Percentiles rank a stretch among this genome's conserved stretches.
Evolutionary conservation across 2,329 filamentous ascomycete species (phyloP).

Genomic region (Bipolaris oryzae): DNA sequence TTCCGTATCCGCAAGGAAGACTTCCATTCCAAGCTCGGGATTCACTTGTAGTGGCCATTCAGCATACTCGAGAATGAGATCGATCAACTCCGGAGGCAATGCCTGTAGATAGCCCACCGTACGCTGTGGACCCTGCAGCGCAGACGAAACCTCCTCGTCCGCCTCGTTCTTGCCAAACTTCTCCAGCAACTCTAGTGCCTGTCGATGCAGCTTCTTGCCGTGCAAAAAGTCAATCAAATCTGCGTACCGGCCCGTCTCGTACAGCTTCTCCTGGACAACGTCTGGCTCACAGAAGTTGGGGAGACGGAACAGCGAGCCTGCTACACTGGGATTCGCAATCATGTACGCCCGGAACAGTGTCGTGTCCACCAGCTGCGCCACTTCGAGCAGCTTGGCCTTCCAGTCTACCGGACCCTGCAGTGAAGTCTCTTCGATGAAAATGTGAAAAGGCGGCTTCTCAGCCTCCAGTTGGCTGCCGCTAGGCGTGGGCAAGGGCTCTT

Average conservation of each 20-base stretch:
- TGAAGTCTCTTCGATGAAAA: conserved; percentile 47
- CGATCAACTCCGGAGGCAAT: conserved; percentile 83
- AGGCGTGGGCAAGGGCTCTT: conserved; percentile 60
- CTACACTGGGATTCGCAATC: conserved; percentile 84
- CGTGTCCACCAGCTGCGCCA: conserved; percentile 87
- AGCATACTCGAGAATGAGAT: conserved; percentile 88
- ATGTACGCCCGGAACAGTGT: conserved; percentile 94
- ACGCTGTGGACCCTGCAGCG: conserved; percentile 78
- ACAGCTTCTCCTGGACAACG: conserved; percentile 90
- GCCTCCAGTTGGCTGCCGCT: conserved; percentile 47
- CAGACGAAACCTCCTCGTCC: conserved; percentile 54
- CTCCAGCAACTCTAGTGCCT: conserved; percentile 80
- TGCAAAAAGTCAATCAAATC: conserved; percentile 98
- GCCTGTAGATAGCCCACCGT: conserved; percentile 91
- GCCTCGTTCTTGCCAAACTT: conserved; percentile 72
- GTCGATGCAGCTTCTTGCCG: conserved; percentile 88
- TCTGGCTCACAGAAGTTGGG: conserved; percentile 97
- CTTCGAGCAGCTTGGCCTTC: conserved; percentile 72
- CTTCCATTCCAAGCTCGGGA: conserved; percentile 81
- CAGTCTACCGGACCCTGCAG: conserved; percentile 59
- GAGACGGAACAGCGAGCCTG: conserved; percentile 89
- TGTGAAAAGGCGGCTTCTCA: conserved; percentile 52
- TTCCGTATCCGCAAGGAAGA: conserved; percentile 91
- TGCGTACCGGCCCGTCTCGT: conserved; percentile 86
- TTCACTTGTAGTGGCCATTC: conserved; percentile 82